phyloP scores from a whole-genome alignment of 257 asterid genomes.

The Solanum neorickii region DNA sequence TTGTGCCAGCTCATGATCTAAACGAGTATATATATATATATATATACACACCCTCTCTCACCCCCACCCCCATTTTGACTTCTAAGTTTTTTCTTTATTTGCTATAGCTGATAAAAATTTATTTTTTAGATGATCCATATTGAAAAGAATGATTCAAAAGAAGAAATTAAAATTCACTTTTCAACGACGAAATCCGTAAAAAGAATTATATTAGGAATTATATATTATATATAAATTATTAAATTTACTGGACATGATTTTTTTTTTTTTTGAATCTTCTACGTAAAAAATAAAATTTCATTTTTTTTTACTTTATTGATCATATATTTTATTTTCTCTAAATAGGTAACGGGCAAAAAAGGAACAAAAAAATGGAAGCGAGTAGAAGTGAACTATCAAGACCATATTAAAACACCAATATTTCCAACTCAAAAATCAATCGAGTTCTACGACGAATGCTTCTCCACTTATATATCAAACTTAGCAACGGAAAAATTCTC shows the following conservation, averaged over 20 bases:
- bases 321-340: background rate
- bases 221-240: too few relatives aligned
- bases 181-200: too few relatives aligned
- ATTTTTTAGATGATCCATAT: background rate
- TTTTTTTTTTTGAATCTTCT: too few relatives aligned
- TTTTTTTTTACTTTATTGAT: background rate
- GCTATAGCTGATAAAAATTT: background rate
- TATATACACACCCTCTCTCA: background rate
- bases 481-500: conserved; percentile 29
- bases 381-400: conserved; percentile 36
- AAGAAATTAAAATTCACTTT: background rate
- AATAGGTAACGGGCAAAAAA: conserved; percentile 30
- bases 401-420: conserved; percentile 31
- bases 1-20: background rate
- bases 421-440: conserved; percentile 18
- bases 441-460: conserved; percentile 31
- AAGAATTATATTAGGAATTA: too few relatives aligned
- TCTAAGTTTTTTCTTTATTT: background rate
- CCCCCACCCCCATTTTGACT: background rate
- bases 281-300: too few relatives aligned
- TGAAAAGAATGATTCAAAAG: background rate
- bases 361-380: conserved; percentile 52
- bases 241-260: background rate
- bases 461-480: conserved; percentile 35
- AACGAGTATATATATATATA: background rate